These are phyloP conservation scores for Puccinellia tenuiflora DNA, from an alignment of 176 grass and related monocot species.

Conservation along the genomic window DNA sequence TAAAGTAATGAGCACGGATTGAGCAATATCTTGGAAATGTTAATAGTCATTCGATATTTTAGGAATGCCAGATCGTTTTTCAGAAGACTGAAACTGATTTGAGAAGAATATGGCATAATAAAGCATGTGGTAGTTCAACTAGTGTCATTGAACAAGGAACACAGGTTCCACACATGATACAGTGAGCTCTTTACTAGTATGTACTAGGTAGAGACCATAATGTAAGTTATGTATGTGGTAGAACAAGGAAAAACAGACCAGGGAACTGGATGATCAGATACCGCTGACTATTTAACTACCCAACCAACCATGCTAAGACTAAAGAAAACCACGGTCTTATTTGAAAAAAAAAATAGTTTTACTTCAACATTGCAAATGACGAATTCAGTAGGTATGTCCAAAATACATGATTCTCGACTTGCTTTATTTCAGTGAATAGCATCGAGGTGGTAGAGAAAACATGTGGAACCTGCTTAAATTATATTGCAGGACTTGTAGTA, in stretches of 20 bases:
- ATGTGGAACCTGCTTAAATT: not conserved
- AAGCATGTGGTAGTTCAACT: constrained; percentile 2
- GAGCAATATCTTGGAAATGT: not conserved
- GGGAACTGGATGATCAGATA: not conserved
- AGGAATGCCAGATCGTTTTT: not conserved
- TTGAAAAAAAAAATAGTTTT: not conserved
- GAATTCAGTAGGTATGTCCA: not conserved
- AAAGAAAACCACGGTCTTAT: not conserved
- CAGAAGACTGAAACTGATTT: not conserved
- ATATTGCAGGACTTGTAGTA: constrained; percentile 6
- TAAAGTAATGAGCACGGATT: not conserved
- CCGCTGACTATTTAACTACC: not conserved
- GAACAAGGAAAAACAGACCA: not conserved
- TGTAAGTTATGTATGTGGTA: too few species aligned
- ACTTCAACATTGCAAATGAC: not conserved
- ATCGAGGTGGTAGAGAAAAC: constrained; percentile 7
- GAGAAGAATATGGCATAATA: not conserved
- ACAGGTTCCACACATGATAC: not conserved
- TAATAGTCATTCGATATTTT: too few species aligned
- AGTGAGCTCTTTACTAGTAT: too few species aligned
- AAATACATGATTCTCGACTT: not conserved
- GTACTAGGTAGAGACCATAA: too few species aligned
- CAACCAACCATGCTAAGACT: not conserved
- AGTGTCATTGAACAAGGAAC: not conserved
- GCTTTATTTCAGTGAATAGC: not conserved